Evolutionary conservation across 148 eudicot genomes (phyloP).

Genomic region (Chenopodium suecicum): DNA sequence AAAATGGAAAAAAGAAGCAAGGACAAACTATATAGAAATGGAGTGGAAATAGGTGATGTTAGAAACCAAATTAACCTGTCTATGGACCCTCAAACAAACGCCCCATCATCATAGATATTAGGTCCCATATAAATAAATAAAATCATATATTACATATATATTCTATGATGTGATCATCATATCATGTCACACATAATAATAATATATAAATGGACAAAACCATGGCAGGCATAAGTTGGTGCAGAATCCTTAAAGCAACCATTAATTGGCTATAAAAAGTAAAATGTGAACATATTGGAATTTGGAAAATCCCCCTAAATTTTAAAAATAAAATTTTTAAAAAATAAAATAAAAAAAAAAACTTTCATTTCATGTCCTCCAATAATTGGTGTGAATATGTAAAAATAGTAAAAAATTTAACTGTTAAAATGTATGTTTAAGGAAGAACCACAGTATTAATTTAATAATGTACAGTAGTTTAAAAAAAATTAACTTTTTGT

Average conservation of each 20-base stretch:
- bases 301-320: conserved; percentile 13
- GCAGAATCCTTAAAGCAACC: conserved; percentile 52
- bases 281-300: conserved; percentile 23
- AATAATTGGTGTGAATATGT: conserved; percentile 23
- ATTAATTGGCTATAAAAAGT: conserved; percentile 31
- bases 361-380: conserved; percentile 21
- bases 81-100: conserved; percentile 1
- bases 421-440: not conserved
- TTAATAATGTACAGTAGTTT: not conserved
- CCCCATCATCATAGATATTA: not conserved
- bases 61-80: not conserved
- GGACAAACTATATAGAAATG: not conserved
- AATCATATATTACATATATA: not conserved
- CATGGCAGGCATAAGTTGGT: conserved; percentile 50
- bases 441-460: not conserved
- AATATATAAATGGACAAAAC: not conserved
- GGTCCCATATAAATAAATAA: not conserved
- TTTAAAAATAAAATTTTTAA: too few relatives aligned
- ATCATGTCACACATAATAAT: not conserved
- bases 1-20: not conserved
- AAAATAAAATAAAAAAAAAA: not conserved
- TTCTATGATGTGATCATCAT: conserved; percentile 11
- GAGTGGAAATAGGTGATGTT: conserved; percentile 12
- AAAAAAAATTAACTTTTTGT: conserved; percentile 12
- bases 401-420: not conserved